A percentile compares a stretch with the other conserved stretches of the same genome.
Conservation (phyloP, 805 yeast species). For the Lipomyces sp. region DNA sequence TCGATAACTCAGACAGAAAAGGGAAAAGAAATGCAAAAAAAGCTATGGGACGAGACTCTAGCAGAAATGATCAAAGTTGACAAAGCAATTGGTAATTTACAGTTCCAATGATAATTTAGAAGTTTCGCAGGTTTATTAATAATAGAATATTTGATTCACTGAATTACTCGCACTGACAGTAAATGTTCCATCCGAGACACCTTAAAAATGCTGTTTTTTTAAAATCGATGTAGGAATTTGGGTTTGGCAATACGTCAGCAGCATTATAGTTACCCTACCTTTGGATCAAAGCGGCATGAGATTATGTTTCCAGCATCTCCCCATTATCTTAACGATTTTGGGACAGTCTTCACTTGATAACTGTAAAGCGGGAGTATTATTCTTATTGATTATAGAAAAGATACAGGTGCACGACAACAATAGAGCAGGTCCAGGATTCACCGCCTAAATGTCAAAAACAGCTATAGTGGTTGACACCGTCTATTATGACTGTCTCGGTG, state of each 20-base stretch:
- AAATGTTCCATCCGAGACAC: too few relatives aligned
- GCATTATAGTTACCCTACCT: too few relatives aligned
- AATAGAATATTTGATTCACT: too few relatives aligned
- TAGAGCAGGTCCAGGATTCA: background rate
- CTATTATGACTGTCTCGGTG: conserved; percentile 82
- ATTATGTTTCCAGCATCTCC: too few relatives aligned
- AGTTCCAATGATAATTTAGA: too few relatives aligned
- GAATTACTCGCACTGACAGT: too few relatives aligned
- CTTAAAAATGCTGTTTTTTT: too few relatives aligned
- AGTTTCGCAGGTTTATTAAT: too few relatives aligned
- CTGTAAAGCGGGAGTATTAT: background rate
- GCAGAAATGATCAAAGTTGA: conserved; percentile 10
- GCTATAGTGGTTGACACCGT: conserved; percentile 88
- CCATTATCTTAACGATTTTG: too few relatives aligned
- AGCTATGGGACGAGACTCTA: conserved; percentile 7
- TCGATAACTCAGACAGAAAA: background rate
- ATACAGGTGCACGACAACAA: background rate
- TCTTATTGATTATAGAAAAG: background rate
- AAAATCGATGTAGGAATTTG: too few relatives aligned
- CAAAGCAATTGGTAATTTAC: conserved; percentile 4
- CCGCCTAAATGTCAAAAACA: conserved; percentile 1
- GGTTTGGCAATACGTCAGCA: too few relatives aligned
- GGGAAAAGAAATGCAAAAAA: conserved; percentile 10
- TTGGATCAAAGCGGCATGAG: too few relatives aligned
- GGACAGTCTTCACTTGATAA: background rate